phyloP scores from a whole-genome alignment of 768 basidiomycete genomes.

The Tulasnella calospora region DNA sequence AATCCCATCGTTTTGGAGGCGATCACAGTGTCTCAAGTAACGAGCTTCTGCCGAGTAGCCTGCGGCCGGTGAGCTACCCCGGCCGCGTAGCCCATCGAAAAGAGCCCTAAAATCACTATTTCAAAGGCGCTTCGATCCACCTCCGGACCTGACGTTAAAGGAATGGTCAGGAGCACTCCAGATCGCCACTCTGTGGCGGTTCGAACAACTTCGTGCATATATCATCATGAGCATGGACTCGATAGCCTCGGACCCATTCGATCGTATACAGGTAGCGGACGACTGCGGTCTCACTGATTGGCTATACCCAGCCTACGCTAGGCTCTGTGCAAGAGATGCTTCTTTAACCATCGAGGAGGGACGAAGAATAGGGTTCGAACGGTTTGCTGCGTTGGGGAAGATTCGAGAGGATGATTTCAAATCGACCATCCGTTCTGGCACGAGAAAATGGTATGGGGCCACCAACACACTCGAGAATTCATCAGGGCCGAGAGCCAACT shows the following conservation, averaged over 20 bases:
- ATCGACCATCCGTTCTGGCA: too few relatives aligned
- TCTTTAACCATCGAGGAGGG: constrained; percentile 11
- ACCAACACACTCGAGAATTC: too few relatives aligned
- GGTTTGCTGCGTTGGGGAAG: background rate
- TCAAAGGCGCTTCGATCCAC: background rate
- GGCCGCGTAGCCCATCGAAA: too few relatives aligned
- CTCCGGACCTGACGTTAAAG: background rate
- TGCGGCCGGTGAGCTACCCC: background rate
- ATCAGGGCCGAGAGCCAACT: too few relatives aligned
- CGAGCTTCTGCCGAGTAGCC: background rate
- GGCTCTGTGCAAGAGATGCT: background rate
- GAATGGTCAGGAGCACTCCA: constrained; percentile 9
- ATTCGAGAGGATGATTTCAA: background rate
- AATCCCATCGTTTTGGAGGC: background rate
- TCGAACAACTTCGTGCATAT: background rate
- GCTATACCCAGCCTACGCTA: background rate
- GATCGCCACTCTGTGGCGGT: constrained; percentile 15
- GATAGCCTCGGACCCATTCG: background rate
- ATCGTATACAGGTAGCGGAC: background rate
- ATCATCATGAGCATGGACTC: background rate
- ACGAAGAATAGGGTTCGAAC: background rate
- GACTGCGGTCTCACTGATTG: background rate
- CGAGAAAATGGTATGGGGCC: too few relatives aligned
- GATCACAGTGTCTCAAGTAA: background rate
- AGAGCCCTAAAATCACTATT: background rate